Base-by-base conservation (phyloP, 176 grass and related monocot genomes). In the Secale cereale region DNA sequence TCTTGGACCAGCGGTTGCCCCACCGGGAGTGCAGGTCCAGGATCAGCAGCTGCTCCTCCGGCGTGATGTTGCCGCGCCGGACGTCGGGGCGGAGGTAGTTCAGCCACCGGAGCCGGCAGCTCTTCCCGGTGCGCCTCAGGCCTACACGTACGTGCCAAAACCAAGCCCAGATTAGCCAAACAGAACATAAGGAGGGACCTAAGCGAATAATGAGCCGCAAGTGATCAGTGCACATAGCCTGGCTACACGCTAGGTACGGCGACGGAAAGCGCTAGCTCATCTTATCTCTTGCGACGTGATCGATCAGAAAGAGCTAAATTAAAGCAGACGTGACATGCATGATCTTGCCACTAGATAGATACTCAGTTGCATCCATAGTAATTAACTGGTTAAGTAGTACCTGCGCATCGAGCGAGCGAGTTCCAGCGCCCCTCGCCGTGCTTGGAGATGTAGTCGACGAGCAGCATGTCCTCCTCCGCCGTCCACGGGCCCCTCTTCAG, bases 1-100 rank as follows among this genome's bases (percentile, higher is more conserved):
- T 98, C 91, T 95, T 98, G 29, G 96, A 98, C 96, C 96, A 98
- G 70, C 96, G 89, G 83, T 98, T 98, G 31, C 96, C 96, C 96
- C 93, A 98, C 5, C 91, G 96, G 2, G 91, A 98, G 83, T 98
- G 96, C 25, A 98, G 91, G 28, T 98, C 91, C 1, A 98, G 93
- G 76, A 98, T 98, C 41, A 98, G 83, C 14, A 98, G 96, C 67
- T 98, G 96, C 93, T 98, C 96, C 74, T 90, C 81, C 0, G 91
- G 74, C 20, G 93, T 98, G 85, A 98, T 98, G 91, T 98, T 98
- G 27, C 96, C 96, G 11, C 93, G 96, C 33, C 96, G 96, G 75
- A 98, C 88, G 78, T 95, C 96, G 19, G 96, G 96, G 0, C 93
- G 96, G 68, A 98, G 93, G 81, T 98, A 98, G 87, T 98, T 98